phyloP scores from a whole-genome alignment of 441 rosid genomes.

The Adansonia rubrostipa region DNA sequence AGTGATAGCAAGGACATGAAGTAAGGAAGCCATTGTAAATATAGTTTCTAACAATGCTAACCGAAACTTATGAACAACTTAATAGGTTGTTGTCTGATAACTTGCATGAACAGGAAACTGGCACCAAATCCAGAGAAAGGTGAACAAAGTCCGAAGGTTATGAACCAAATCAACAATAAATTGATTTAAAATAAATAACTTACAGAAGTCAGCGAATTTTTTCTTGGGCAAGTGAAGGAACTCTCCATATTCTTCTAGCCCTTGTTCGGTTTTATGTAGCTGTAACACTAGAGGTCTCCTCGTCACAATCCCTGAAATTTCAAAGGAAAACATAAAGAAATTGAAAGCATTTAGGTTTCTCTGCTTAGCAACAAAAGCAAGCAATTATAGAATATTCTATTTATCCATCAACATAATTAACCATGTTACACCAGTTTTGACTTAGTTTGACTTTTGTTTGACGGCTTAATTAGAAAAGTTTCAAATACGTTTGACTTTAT shows the following conservation, averaged over 20 bases:
- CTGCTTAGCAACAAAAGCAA: slow-evolving; percentile 5
- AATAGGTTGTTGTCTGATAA: background rate
- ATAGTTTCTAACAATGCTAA: background rate
- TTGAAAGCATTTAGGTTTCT: background rate
- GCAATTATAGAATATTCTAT: background rate
- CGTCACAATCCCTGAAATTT: slow-evolving; percentile 70
- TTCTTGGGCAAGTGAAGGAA: slow-evolving; percentile 73
- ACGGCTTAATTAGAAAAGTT: background rate
- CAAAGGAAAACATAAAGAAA: background rate
- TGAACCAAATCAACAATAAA: background rate
- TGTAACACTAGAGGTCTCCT: slow-evolving; percentile 89
- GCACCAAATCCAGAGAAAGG: background rate
- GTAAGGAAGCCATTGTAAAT: background rate
- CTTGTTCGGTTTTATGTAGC: slow-evolving; percentile 69
- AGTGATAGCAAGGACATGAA: background rate
- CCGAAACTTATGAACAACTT: slow-evolving; percentile 9
- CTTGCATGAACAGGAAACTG: background rate
- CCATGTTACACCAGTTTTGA: background rate
- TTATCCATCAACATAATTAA: background rate
- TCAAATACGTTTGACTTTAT: background rate
- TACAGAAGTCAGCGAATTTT: slow-evolving; percentile 66
- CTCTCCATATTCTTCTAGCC: slow-evolving; percentile 69
- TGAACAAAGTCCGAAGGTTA: background rate
- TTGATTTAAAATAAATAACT: slow-evolving; percentile 27
- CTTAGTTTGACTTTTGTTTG: background rate